Evolutionary conservation across 2,329 filamentous ascomycete genomes (phyloP), one percentile per base, ranked within the genome.

Genomic region (Akanthomyces muscarius): DNA sequence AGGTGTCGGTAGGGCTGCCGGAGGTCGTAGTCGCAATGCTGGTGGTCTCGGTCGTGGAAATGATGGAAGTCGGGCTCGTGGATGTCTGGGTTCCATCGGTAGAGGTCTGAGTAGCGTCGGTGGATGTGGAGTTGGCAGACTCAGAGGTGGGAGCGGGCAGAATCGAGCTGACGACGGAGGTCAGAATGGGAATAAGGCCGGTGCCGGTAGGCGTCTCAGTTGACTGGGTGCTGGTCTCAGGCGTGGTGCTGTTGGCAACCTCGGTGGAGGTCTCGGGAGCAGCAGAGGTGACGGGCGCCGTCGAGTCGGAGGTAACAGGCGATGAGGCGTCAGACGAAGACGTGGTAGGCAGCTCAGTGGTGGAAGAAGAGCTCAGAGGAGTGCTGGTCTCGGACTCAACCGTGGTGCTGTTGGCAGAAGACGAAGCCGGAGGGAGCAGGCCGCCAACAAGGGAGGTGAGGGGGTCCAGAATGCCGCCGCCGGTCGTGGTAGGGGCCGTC

Each of bases 401-500:
- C 7, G 53, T 13, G 16, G 53, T 59, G 4, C 18, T 61, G 33
- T 54, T 66, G 30, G 55, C 41, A 30, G 65, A 65, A 30, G 65
- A 65, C 25, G 59, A 54, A 8, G 64, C 57, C 7, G 48, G 58
- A 36, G 66, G 66, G 33, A 70, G 51, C 21, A 69, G 48, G 6
- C 63, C 68, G 41, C 61, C 65, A 30, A 71, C 23, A 30, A 69
- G 44, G 13, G 69, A 67, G 13, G 63, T 52, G n/a, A 71, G 61
- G 16, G 71, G 69, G 41, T 70, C 67, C 50, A 70, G 56, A 4
- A 71, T 38, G n/a, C 66, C 68, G 23, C 44, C 64, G 21, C 14
- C n/a, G 36, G 52, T 41, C 11, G 33, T 55, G 36, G 6, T 38
- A 61, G 61, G 30, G 66, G 58, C 41, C 59, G 59, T 3, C 63